phyloP scores from a whole-genome alignment of 495 filamentous ascomycete species.

The Aspergillus nidulans region DNA sequence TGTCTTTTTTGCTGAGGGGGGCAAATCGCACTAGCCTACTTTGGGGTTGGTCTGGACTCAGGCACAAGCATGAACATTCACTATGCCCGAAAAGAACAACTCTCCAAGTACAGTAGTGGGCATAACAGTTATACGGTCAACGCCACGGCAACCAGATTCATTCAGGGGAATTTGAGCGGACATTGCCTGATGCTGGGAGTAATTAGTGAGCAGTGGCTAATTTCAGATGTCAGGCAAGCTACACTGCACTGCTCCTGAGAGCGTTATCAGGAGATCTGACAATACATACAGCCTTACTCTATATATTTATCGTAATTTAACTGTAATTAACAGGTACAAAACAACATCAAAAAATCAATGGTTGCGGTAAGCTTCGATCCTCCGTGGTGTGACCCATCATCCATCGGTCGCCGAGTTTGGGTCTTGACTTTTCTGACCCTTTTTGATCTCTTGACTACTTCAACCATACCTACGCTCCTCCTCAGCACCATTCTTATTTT shows the following conservation, averaged over 20 bases:
- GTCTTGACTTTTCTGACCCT: constrained; percentile 8
- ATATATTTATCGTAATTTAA: background rate
- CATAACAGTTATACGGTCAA: no score
- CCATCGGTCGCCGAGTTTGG: background rate
- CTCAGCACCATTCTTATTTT: background rate
- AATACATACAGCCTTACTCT: background rate
- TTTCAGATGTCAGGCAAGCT: background rate
- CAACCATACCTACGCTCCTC: constrained; percentile 3
- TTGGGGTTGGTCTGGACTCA: constrained; percentile 5
- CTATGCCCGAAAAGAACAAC: no score
- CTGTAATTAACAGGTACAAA: background rate
- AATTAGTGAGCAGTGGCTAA: background rate
- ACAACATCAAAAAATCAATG: background rate
- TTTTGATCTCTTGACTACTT: background rate
- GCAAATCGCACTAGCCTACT: constrained; percentile 19
- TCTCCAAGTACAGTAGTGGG: background rate
- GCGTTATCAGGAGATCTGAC: background rate
- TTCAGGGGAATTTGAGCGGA: no score
- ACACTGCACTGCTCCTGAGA: background rate
- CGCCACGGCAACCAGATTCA: no score
- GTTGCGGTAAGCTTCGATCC: constrained; percentile 1
- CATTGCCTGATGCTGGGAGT: background rate
- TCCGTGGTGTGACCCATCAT: constrained; percentile 10
- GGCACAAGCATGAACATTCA: constrained; percentile 1
- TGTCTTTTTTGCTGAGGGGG: constrained; percentile 25